Evolutionary conservation across 1,284 basidiomycete species (phyloP).

Genomic region (Omphalotus olearius): DNA sequence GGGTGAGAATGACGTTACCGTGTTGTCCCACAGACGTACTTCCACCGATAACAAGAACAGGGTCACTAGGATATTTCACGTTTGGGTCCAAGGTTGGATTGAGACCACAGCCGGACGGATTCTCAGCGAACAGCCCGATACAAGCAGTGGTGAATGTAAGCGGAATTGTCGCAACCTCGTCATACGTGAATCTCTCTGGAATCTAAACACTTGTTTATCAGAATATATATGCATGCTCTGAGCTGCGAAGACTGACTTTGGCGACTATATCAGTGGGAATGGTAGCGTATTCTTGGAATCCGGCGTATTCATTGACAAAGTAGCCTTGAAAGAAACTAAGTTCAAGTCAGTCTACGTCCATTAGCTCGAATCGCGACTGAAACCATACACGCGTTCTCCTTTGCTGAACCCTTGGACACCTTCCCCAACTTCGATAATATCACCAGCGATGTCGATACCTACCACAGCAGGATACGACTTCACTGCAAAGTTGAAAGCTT

Average conservation of each 20-base stretch:
- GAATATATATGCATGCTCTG: not conserved
- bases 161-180: conserved; percentile 38
- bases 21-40: conserved; percentile 29
- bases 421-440: conserved; percentile 48
- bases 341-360: not conserved
- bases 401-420: conserved; percentile 45
- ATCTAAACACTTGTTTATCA: conserved; percentile 23
- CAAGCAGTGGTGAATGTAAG: conserved; percentile 33
- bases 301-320: conserved; percentile 32
- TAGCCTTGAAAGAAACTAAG: conserved; percentile 38
- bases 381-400: conserved; percentile 54
- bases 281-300: conserved; percentile 49
- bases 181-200: conserved; percentile 38
- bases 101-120: conserved; percentile 27
- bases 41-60: conserved; percentile 25
- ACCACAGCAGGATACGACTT: conserved; percentile 36
- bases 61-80: conserved; percentile 26
- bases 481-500: conserved; percentile 21
- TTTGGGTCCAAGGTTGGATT: conserved; percentile 25
- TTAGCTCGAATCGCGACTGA: conserved; percentile 5
- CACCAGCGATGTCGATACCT: conserved; percentile 57
- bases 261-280: conserved; percentile 34
- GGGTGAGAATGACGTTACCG: conserved; percentile 15
- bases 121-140: conserved; percentile 32
- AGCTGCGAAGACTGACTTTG: conserved; percentile 30